Evolutionary conservation across 768 basidiomycete genomes (phyloP), one percentile per base, ranked within the genome.

Genomic region (Auriculariales sp.): DNA sequence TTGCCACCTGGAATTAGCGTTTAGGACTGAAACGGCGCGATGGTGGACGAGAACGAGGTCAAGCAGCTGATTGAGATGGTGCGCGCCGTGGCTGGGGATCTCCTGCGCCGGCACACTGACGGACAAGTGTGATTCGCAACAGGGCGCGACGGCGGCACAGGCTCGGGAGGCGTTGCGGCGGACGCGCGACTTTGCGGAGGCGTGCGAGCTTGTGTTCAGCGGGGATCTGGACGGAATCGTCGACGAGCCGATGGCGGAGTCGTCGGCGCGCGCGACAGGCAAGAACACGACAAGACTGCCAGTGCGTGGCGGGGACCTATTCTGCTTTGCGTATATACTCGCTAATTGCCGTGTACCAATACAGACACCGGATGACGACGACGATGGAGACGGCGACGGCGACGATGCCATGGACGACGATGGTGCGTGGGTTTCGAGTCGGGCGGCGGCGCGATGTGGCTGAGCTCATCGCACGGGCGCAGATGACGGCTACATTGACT

Each of bases 141-240:
- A 93, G 92, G 92, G 92, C 56, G 89, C 89, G 28, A 86, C 83
- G 0, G 61, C 66, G 10, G 76, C 79, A 11, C 86, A 92, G 67
- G 92, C 93, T 33, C 77, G 76, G 56, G 86, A 83, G 28, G 92
- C 92, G 15, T 65, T 95, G 59, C 75, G 71, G 54, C 78, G 80
- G 58, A 75, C 84, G 61, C 85, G 79, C 54, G 91, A 97, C 71
- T 89, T 92, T 30, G 88, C 89, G 85, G 73, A 86, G 59, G 92
- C 92, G 12, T 90, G 91, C 2, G 90, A 90, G 62, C 73, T 73
- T 42, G 78, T 89, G 52, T 85, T 89, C 53, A 81, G 85, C 54
- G 92, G 92, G 11, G 78, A 82, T 55, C 91, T 87, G 58, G 83
- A 87, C 57, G 67, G 83, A 59, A 67, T 88, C n/a, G 64, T 57